Evolutionary conservation across 202 grass and related monocot genomes (phyloP), one percentile per base, ranked within the genome.

Genomic region (Carex sylvatica): DNA sequence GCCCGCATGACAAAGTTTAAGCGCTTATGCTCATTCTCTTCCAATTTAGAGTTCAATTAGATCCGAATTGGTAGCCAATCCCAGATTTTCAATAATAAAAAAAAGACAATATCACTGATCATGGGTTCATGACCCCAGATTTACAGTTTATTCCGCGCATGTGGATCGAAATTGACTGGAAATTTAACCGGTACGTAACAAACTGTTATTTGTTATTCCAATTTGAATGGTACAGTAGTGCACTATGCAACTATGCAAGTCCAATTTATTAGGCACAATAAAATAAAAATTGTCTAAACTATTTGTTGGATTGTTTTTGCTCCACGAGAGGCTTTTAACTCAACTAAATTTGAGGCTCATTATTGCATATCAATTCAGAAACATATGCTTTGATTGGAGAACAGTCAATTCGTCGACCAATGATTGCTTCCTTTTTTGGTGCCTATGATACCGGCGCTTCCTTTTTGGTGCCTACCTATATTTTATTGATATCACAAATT

Each of bases 341-440:
- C 51, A 36, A 77, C 51, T 58, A 58, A 77, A 55, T 58, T 77
- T 77, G 73, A 58, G 51, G 73, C 73, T 77, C 51, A 36, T 77
- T 5, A 77, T 36, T 35, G 26, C 73, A 12, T 30, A 26, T 77
- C 73, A 77, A 77, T n/a, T 77, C 73, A 77, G 10, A 58, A 77
- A 36, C 44, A 19, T 58, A 77, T 58, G 28, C n/a, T 14, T 36
- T 56, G 28, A 28, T 28, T 28, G 73, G 15, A 75, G 52, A 56
- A 55, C 11, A 58, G 73, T 35, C 24, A 19, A 13, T 53, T 74
- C 13, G 5, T 11, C 26, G 26, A 16, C 52, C 6, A 77, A 56
- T 76, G 5, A 76, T 76, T 76, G 24, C 12, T 76, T 31, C 26
- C 16, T 77, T 76, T 76, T 40, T 56, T 33, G 51, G 52, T 76